Base-by-base conservation (phyloP, 257 asterid species). In the Lithospermum erythrorhizon region DNA sequence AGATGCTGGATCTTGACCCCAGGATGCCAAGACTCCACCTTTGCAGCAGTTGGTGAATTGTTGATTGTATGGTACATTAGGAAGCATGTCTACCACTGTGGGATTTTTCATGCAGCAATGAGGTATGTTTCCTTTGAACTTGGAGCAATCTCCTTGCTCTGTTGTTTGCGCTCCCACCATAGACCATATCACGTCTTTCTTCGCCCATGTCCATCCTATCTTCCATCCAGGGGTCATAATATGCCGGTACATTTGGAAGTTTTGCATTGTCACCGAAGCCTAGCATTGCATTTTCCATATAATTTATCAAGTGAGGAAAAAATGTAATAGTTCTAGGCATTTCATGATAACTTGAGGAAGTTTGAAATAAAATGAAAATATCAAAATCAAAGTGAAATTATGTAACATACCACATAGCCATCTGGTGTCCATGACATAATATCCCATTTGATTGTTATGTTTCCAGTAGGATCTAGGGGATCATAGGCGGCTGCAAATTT, bases 371-470 rank as follows among this genome's bases (percentile, higher is more conserved):
- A 27, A 6, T 6, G 30, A 27, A 27, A 7, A 32, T 5, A 7
- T 7, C 6, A 32, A 32, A 8, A 32, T 32, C 41, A 32, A 8
- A 32, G 41, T 32, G 41, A 32, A 32, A 7, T 4, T 2, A 9
- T 19, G 58, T 17, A 2, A 29, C 20, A 70, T 90, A 90, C 98
- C 76, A 85, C 95, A 68, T 85, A 90, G 59, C 98, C 98, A 72
- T 90, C 98, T 14, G 94, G 81, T 48, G 95, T 85, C 98, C 98
- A 90, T 25, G 94, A 77, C 87, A 87, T 79, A 9, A 90, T 58
- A 63, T 90, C 98, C 98, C 98, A 90, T 82, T 81, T 90, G 77
- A 90, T 85, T 10, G 98, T 90, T 66, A 90, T 79, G 77, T 90
- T 87, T 56, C 98, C 98, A 22, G 61, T 83, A 0, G 98, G 98